These are phyloP conservation scores for Mrakia gelida DNA, from an alignment of 768 basidiomycete genomes.

Conservation along the genomic window DNA sequence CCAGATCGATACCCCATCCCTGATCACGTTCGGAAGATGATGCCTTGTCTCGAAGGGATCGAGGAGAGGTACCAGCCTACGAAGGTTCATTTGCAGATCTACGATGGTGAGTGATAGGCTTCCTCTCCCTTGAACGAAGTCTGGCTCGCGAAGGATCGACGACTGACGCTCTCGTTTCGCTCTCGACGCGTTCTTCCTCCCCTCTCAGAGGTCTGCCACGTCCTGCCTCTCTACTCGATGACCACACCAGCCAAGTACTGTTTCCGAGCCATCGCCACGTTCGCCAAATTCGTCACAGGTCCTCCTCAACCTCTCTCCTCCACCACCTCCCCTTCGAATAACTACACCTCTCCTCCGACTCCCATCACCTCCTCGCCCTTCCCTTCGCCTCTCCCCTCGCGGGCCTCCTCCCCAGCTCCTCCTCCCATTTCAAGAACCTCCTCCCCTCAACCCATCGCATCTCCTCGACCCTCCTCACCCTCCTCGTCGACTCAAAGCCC, in stretches of 20 bases:
- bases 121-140: background rate
- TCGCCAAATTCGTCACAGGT: conserved; percentile 45
- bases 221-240: conserved; percentile 32
- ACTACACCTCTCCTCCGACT: conserved; percentile 8
- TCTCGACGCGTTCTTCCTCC: background rate
- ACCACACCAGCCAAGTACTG: conserved; percentile 33
- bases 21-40: conserved; percentile 50
- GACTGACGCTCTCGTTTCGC: background rate
- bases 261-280: conserved; percentile 42
- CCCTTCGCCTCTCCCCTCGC: background rate
- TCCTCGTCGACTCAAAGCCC: background rate
- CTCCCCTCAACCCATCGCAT: background rate
- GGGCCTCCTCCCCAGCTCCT: conserved; percentile 16
- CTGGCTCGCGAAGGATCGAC: background rate
- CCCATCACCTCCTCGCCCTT: background rate
- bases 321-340: background rate
- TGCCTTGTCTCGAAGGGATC: conserved; percentile 43
- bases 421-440: background rate
- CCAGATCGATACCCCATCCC: conserved; percentile 68
- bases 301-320: conserved; percentile 15
- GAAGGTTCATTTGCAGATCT: conserved; percentile 85
- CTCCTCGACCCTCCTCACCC: conserved; percentile 10
- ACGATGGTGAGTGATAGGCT: conserved; percentile 58
- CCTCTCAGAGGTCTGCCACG: conserved; percentile 31
- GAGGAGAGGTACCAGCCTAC: conserved; percentile 52